phyloP scores from a whole-genome alignment of 73 alveolate species.

The Symbiodinium pilosum region DNA sequence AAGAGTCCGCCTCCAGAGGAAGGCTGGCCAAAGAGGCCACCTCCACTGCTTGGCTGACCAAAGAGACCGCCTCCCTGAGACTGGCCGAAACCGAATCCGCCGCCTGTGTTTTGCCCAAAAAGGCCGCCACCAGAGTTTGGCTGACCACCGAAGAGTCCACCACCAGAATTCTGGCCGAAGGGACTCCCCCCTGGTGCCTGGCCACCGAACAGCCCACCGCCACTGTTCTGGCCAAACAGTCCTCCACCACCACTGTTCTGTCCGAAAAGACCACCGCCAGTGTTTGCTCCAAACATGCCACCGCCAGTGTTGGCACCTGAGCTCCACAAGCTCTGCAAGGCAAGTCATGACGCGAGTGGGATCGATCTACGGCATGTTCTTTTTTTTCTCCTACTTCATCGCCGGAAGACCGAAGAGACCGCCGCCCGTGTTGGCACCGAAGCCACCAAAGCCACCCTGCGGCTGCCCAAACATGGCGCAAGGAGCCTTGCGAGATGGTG shows the following conservation, averaged over 20 bases:
- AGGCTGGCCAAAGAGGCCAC: conserved; percentile 26
- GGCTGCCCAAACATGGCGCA: conserved; percentile 69
- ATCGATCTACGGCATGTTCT: no score
- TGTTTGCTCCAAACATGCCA: conserved; percentile 88
- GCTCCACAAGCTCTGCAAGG: neutral
- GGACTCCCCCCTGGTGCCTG: neutral
- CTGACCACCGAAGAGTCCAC: conserved; percentile 61
- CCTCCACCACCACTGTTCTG: conserved; percentile 61
- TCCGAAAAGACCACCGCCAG: conserved; percentile 80
- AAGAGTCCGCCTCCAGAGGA: conserved; percentile 35
- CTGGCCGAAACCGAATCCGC: conserved; percentile 1
- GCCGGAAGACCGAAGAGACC: conserved; percentile 55
- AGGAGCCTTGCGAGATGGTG: neutral
- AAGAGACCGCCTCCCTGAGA: conserved; percentile 42
- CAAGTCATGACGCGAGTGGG: no score
- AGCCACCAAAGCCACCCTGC: conserved; percentile 89
- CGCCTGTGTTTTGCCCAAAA: neutral
- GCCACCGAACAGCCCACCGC: conserved; percentile 11
- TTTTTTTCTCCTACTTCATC: no score
- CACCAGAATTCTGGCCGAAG: conserved; percentile 52
- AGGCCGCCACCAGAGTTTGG: conserved; percentile 60
- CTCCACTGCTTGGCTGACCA: conserved; percentile 7
- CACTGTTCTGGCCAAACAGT: conserved; percentile 54
- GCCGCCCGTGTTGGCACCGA: conserved; percentile 77
- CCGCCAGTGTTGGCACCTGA: conserved; percentile 91